A percentile compares a stretch with the other conserved stretches of the same genome.
Evolutionary conservation across 495 filamentous ascomycete species (phyloP).

Genomic region (Penicillium dipodomyicola): DNA sequence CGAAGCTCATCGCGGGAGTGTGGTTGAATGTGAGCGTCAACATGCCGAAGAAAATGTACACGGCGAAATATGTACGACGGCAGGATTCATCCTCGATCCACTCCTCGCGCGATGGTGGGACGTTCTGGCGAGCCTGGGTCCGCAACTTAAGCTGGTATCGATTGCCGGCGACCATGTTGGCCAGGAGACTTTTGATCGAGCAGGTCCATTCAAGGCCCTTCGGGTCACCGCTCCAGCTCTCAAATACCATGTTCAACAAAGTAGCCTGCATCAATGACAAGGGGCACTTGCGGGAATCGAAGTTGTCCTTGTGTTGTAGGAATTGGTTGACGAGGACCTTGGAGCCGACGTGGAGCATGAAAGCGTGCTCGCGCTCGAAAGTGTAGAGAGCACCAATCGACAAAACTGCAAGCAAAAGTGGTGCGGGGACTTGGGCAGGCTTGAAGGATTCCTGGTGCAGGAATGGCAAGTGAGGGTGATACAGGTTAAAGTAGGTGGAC

Average conservation of each 20-base stretch:
- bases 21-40: constrained; percentile 97
- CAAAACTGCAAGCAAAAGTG: constrained; percentile 83
- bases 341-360: constrained; percentile 95
- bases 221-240: constrained; percentile 97
- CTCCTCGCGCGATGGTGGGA: constrained; percentile 73
- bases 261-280: constrained; percentile 97
- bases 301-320: constrained; percentile 95
- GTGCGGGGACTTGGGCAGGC: constrained; percentile 70
- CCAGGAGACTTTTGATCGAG: constrained; percentile 94
- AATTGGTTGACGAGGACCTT: constrained; percentile 97
- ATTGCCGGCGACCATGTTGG: constrained; percentile 98
- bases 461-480: constrained; percentile 96
- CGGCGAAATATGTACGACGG: constrained; percentile 96
- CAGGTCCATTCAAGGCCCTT: constrained; percentile 98
- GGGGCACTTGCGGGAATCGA: constrained; percentile 97
- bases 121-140: constrained; percentile 79
- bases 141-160: constrained; percentile 93
- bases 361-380: constrained; percentile 93
- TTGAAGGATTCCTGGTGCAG: constrained; percentile 90
- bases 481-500: constrained; percentile 93
- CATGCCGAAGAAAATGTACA: constrained; percentile 98
- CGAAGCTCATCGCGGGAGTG: constrained; percentile 94
- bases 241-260: constrained; percentile 97
- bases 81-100: constrained; percentile 98
- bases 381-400: constrained; percentile 96